Conservation (phyloP, 2,329 filamentous ascomycete species). For the Alternaria ethzedia region DNA sequence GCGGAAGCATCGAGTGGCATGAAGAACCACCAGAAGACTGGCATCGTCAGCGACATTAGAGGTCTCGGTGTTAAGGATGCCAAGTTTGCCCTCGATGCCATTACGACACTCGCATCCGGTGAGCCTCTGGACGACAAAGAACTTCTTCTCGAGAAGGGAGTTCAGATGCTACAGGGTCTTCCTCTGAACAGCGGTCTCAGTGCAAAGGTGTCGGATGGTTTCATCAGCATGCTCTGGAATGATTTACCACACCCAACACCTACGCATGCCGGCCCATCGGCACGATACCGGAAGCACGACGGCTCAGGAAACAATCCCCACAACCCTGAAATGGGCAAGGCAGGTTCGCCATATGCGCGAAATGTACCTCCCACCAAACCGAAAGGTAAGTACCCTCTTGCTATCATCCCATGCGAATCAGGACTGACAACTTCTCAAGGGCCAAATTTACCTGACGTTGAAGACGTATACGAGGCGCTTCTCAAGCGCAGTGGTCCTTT, state of each 20-base stretch:
- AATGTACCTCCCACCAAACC: conserved; percentile 63
- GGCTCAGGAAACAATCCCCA: conserved; percentile 57
- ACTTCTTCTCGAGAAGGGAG: conserved; percentile 55
- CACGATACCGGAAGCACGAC: conserved; percentile 51
- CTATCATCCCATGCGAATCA: not conserved
- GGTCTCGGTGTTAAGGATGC: conserved; percentile 58
- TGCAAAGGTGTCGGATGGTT: conserved; percentile 56
- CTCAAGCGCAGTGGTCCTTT: conserved; percentile 65
- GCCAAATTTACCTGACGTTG: conserved; percentile 64
- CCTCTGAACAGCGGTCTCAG: conserved; percentile 59
- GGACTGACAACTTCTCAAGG: conserved; percentile 14
- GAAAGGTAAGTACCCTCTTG: conserved; percentile 46
- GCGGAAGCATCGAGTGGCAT: conserved; percentile 35
- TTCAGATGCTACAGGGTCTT: conserved; percentile 60
- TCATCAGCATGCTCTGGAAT: conserved; percentile 61
- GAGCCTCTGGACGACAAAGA: conserved; percentile 68
- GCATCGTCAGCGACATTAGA: conserved; percentile 60
- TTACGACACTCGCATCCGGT: conserved; percentile 68
- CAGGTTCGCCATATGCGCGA: conserved; percentile 60
- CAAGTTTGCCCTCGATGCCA: conserved; percentile 59
- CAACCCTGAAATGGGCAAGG: conserved; percentile 60
- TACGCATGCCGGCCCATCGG: conserved; percentile 55
- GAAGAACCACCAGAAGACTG: conserved; percentile 32
- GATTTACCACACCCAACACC: conserved; percentile 60
- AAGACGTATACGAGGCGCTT: conserved; percentile 68